Evolutionary conservation across 192 early-diverging fungal species (phyloP).

Genomic region (Podila epigama): DNA sequence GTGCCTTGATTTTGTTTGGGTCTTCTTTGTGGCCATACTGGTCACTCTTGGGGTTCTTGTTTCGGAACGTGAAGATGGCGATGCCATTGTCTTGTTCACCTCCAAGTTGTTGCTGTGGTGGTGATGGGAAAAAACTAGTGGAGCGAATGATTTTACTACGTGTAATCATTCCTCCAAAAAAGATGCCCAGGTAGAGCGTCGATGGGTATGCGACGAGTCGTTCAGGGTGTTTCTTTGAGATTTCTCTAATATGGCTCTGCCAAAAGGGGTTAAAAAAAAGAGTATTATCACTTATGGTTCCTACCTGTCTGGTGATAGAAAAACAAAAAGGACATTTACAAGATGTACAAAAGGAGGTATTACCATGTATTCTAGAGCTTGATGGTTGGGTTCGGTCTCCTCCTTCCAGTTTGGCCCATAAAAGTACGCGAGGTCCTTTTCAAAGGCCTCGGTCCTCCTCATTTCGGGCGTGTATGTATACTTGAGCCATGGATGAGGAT

Average conservation of each 20-base stretch:
- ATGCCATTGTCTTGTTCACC: slow-evolving; percentile 32
- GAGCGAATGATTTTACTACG: slow-evolving; percentile 31
- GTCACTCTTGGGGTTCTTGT: background rate
- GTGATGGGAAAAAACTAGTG: slow-evolving; percentile 30
- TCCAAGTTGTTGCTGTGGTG: slow-evolving; percentile 23
- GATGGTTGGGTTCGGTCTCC: slow-evolving; percentile 10
- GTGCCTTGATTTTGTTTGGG: slow-evolving; percentile 19
- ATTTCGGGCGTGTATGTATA: slow-evolving; percentile 25
- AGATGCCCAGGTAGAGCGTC: slow-evolving; percentile 34
- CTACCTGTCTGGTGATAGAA: background rate
- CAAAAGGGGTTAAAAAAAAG: background rate
- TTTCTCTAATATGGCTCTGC: slow-evolving; percentile 40
- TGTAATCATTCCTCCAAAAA: slow-evolving; percentile 34
- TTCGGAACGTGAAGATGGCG: slow-evolving; percentile 38
- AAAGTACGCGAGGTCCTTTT: slow-evolving; percentile 30
- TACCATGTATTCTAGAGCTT: slow-evolving; percentile 26
- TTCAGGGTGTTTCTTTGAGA: slow-evolving; percentile 25
- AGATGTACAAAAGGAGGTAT: background rate
- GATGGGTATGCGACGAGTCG: slow-evolving; percentile 37
- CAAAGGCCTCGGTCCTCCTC: slow-evolving; percentile 22
- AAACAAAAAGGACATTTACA: background rate
- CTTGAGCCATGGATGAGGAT: slow-evolving; percentile 14
- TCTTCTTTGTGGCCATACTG: slow-evolving; percentile 13
- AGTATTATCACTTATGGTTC: background rate
- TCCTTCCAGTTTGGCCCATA: slow-evolving; percentile 31